A percentile compares a stretch with the other conserved stretches of the same genome.
phyloP scores from a whole-genome alignment of 2,329 filamentous ascomycete species.

The Colletotrichum viniferum region DNA sequence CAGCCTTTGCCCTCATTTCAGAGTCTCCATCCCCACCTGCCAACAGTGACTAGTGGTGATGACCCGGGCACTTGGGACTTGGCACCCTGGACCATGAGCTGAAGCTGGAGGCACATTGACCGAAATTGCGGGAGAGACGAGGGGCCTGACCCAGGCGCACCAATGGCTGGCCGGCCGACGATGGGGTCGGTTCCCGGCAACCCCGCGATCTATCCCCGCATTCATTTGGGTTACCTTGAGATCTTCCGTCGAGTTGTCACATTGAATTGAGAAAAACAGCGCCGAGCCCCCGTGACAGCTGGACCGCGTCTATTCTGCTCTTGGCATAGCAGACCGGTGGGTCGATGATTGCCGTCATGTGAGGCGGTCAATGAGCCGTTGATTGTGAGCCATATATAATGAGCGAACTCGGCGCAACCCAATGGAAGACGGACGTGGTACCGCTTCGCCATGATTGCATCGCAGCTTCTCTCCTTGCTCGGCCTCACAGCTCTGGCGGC shows the following conservation, averaged over 20 bases:
- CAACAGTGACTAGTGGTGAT: neutral
- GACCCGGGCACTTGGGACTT: neutral
- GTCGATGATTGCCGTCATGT: neutral
- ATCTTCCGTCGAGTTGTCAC: conserved; percentile 10
- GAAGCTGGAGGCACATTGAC: neutral
- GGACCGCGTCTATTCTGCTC: neutral
- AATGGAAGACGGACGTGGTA: neutral
- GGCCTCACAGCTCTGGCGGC: conserved; percentile 1
- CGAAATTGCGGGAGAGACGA: conserved; percentile 11
- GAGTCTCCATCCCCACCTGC: neutral
- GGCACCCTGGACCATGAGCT: neutral
- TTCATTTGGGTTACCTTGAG: neutral
- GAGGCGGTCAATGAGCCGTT: neutral
- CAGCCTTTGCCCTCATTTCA: neutral
- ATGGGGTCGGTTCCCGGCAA: conserved; percentile 10
- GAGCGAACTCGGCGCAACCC: neutral
- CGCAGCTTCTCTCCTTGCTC: conserved; percentile 1
- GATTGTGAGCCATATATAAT: neutral
- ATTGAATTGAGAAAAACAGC: neutral
- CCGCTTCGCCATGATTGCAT: neutral
- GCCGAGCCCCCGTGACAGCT: conserved; percentile 8
- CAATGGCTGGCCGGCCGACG: conserved; percentile 1
- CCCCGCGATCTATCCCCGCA: conserved; percentile 13
- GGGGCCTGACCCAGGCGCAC: conserved; percentile 15
- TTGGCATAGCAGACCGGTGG: neutral